A percentile compares a stretch with the other conserved stretches of the same genome.
These are phyloP conservation scores for Paraphoma chrysanthemicola DNA, from an alignment of 2,329 filamentous ascomycete species.

Conservation along the genomic window DNA sequence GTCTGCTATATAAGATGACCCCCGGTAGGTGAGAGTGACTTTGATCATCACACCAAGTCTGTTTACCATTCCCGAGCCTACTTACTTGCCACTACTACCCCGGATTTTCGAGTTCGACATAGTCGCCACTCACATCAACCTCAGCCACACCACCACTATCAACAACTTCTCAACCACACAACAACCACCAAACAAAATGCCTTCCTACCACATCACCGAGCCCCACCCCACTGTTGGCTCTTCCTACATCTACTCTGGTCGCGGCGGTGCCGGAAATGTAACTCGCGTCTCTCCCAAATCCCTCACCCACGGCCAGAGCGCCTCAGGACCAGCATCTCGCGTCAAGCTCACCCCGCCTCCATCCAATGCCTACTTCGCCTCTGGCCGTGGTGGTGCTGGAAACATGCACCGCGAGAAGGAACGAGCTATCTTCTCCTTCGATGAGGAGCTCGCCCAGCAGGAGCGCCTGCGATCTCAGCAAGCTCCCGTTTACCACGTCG, in stretches of 20 bases:
- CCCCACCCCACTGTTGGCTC: slow-evolving; percentile 66
- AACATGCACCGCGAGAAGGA: slow-evolving; percentile 65
- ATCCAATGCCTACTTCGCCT: slow-evolving; percentile 64
- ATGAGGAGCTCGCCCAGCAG: slow-evolving; percentile 69
- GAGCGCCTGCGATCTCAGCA: slow-evolving; percentile 60
- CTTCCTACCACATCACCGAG: slow-evolving; percentile 64
- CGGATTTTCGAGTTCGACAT: slow-evolving; percentile 10
- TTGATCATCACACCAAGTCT: slow-evolving; percentile 25
- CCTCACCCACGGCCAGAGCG: slow-evolving; percentile 56
- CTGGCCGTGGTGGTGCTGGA: slow-evolving; percentile 71
- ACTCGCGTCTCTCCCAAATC: slow-evolving; percentile 62
- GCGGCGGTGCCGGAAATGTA: slow-evolving; percentile 66
- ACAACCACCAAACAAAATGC: slow-evolving; percentile 40
- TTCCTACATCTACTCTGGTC: slow-evolving; percentile 64
- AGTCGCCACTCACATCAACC: slow-evolving; percentile 14
- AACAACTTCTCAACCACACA: slow-evolving; percentile 4
- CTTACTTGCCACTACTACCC: slow-evolving; percentile 17
- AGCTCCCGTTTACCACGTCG: slow-evolving; percentile 69
- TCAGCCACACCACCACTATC: slow-evolving; percentile 12
- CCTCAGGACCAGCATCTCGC: slow-evolving; percentile 57
- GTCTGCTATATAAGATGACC: slow-evolving; percentile 7
- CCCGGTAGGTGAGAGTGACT: slow-evolving; percentile 1
- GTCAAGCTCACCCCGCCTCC: slow-evolving; percentile 57
- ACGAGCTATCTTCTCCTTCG: slow-evolving; percentile 71
- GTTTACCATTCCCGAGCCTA: slow-evolving; percentile 9